These are phyloP conservation scores for Chaetomium strumarium DNA, from an alignment of 2,329 filamentous ascomycete species.

Conservation along the genomic window DNA sequence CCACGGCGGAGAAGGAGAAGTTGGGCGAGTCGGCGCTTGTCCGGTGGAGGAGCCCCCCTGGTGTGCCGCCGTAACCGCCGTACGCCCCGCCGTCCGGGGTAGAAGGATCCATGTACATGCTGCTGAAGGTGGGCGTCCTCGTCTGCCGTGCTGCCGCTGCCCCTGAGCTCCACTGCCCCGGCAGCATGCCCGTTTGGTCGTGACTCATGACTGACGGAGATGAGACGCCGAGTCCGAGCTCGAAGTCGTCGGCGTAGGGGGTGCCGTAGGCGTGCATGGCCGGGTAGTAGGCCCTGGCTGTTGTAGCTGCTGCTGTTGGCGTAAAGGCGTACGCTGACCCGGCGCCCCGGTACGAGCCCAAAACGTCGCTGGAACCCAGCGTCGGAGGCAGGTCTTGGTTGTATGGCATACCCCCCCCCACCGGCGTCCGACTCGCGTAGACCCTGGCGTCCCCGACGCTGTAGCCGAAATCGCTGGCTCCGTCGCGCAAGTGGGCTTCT, in stretches of 20 bases:
- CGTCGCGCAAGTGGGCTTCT: slow-evolving; percentile 32
- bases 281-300: slow-evolving; percentile 31
- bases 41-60: slow-evolving; percentile 31
- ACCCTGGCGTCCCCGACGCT: slow-evolving; percentile 31
- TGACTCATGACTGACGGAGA: slow-evolving; percentile 33
- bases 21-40: slow-evolving; percentile 30
- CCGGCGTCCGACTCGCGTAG: slow-evolving; percentile 20
- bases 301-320: slow-evolving; percentile 2
- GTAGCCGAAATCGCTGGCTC: slow-evolving; percentile 32
- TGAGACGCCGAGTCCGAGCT: slow-evolving; percentile 28
- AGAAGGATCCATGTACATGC: slow-evolving; percentile 32
- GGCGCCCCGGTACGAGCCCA: slow-evolving; percentile 32
- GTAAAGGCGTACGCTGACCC: slow-evolving; percentile 29
- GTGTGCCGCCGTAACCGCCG: slow-evolving; percentile 30
- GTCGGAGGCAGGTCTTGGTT: slow-evolving; percentile 27
- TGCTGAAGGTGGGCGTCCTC: slow-evolving; percentile 22
- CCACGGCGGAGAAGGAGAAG: slow-evolving; percentile 38
- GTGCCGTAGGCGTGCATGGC: slow-evolving; percentile 31
- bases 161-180: slow-evolving; percentile 29
- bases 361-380: slow-evolving; percentile 29
- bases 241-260: slow-evolving; percentile 29
- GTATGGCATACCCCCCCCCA: slow-evolving; percentile 25
- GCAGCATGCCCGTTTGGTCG: slow-evolving; percentile 31
- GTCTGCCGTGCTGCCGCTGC: slow-evolving; percentile 8
- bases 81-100: slow-evolving; percentile 17